A percentile compares a stretch with the other conserved stretches of the same genome.
These are phyloP conservation scores for Colletotrichum somersetense DNA, from an alignment of 2,329 filamentous ascomycete species.

Conservation along the genomic window DNA sequence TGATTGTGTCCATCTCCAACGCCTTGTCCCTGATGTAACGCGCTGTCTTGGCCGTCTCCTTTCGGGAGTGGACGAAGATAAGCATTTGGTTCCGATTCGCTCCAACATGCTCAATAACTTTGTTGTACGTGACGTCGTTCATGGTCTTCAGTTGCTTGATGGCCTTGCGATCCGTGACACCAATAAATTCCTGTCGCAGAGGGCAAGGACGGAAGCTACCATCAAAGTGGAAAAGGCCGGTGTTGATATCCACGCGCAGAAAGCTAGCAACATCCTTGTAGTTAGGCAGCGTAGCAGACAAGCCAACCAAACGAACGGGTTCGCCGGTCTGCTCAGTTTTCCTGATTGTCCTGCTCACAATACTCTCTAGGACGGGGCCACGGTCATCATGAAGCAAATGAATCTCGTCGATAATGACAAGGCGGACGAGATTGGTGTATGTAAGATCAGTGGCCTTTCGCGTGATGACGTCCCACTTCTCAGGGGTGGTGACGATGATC, in stretches of 20 bases:
- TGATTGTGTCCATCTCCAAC: slow-evolving; percentile 96
- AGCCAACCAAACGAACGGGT: slow-evolving; percentile 88
- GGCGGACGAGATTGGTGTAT: slow-evolving; percentile 95
- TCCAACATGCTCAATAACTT: slow-evolving; percentile 96
- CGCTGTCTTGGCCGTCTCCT: slow-evolving; percentile 97
- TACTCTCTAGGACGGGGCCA: slow-evolving; percentile 96
- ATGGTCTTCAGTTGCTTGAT: slow-evolving; percentile 99
- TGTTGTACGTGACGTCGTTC: slow-evolving; percentile 99
- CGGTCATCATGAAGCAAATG: slow-evolving; percentile 97
- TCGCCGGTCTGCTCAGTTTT: slow-evolving; percentile 95
- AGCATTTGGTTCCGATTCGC: slow-evolving; percentile 96
- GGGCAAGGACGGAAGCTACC: slow-evolving; percentile 94
- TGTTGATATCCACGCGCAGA: slow-evolving; percentile 86
- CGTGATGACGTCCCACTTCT: slow-evolving; percentile 99
- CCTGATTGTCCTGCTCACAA: slow-evolving; percentile 93
- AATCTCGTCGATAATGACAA: slow-evolving; percentile 98
- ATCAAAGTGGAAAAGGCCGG: slow-evolving; percentile 96
- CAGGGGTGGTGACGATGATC: slow-evolving; percentile 96
- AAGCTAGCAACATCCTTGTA: slow-evolving; percentile 97
- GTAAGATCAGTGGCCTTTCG: slow-evolving; percentile 96
- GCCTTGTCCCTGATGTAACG: slow-evolving; percentile 97
- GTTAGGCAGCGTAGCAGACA: slow-evolving; percentile 96
- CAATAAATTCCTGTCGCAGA: slow-evolving; percentile 95
- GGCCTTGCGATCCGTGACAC: slow-evolving; percentile 96
- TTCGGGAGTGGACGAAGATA: slow-evolving; percentile 97